Conservation (phyloP, 75 land plant genomes). For the Isoetes taiwanensis region DNA sequence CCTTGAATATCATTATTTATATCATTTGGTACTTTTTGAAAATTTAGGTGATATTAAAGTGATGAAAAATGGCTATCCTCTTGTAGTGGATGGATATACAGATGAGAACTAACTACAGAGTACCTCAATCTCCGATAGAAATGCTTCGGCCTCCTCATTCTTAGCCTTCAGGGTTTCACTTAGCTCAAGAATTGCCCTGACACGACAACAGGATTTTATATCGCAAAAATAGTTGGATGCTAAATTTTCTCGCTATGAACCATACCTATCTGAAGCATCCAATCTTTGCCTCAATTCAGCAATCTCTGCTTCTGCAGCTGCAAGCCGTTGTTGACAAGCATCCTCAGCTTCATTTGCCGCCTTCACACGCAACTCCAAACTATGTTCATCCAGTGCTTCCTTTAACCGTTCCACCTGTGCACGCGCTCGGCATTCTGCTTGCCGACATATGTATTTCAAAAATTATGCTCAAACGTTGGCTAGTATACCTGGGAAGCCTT, state of each 20-base stretch:
- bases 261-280: slow-evolving; percentile 67
- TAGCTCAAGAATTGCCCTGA: too few relatives aligned
- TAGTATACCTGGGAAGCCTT: too few relatives aligned
- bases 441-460: too few relatives aligned
- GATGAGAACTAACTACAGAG: slow-evolving; percentile 2
- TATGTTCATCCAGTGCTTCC: slow-evolving; percentile 75
- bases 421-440: slow-evolving; percentile 75
- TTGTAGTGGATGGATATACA: too few relatives aligned
- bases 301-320: slow-evolving; percentile 92
- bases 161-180: slow-evolving; percentile 62
- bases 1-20: too few relatives aligned
- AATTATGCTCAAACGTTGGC: too few relatives aligned
- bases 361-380: slow-evolving; percentile 75
- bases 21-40: too few relatives aligned
- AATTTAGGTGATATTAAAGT: too few relatives aligned
- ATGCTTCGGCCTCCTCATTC: slow-evolving; percentile 80
- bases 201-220: too few relatives aligned
- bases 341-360: slow-evolving; percentile 95
- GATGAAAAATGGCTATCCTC: too few relatives aligned
- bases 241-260: too few relatives aligned
- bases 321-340: slow-evolving; percentile 73
- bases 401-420: slow-evolving; percentile 72
- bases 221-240: too few relatives aligned
- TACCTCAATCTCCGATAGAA: slow-evolving; percentile 91
- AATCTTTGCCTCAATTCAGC: slow-evolving; percentile 57